Evolutionary conservation across 805 yeast species (phyloP).

Genomic region (Teunomyces kruisii): DNA sequence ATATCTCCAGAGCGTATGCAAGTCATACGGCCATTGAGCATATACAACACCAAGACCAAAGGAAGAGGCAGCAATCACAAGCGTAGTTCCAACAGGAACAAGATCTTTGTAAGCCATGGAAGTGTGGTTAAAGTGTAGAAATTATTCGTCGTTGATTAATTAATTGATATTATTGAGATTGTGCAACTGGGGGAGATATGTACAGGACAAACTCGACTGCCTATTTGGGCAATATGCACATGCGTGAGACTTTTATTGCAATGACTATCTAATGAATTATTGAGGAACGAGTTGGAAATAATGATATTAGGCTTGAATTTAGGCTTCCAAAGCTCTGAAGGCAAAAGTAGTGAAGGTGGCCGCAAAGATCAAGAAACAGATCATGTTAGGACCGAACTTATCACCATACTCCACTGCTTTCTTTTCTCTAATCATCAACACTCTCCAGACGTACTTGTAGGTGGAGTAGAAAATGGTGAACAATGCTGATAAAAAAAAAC

Average conservation of each 20-base stretch:
- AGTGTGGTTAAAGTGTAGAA: not conserved
- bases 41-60: constrained; percentile 80
- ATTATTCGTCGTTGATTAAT: not conserved
- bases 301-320: not conserved
- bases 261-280: not conserved
- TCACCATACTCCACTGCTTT: constrained; percentile 85
- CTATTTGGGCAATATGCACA: not conserved
- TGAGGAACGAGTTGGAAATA: not conserved
- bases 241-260: not conserved
- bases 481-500: constrained; percentile 80
- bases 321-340: constrained; percentile 44
- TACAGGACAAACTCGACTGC: not conserved
- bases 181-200: not conserved
- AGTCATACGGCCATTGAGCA: constrained; percentile 81
- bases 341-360: constrained; percentile 65
- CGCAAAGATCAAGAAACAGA: constrained; percentile 71
- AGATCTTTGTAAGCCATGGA: constrained; percentile 41
- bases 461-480: constrained; percentile 72
- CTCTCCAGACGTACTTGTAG: constrained; percentile 76
- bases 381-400: constrained; percentile 78
- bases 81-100: constrained; percentile 44
- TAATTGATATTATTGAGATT: too few species aligned
- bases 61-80: constrained; percentile 56
- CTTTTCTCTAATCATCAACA: constrained; percentile 76
- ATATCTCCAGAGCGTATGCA: constrained; percentile 67